These are phyloP conservation scores for Pythium volutum DNA, from an alignment of 352 stramenopile species.

Conservation along the genomic window DNA sequence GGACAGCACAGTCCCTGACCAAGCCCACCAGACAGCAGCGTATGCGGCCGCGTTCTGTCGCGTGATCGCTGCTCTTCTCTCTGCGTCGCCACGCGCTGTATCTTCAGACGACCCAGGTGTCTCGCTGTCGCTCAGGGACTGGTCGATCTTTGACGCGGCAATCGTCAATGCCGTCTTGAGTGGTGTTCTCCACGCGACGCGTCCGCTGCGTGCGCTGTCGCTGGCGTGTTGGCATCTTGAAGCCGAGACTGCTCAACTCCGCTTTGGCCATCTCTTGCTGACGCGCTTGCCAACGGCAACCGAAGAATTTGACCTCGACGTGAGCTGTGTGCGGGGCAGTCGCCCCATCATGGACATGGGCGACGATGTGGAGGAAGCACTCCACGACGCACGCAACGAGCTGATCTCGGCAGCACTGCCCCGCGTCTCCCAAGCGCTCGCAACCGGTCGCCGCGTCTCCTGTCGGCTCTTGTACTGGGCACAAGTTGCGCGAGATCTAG, in stretches of 20 bases:
- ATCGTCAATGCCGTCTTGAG: neutral
- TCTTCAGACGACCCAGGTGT: neutral
- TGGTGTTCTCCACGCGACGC: neutral
- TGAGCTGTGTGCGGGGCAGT: neutral
- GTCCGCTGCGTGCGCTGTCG: neutral
- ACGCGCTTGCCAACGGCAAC: neutral
- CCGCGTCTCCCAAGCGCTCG: neutral
- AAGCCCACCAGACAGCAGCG: neutral
- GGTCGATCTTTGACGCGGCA: neutral
- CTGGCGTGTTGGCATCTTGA: neutral
- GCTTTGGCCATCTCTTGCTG: neutral
- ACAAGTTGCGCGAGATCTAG: neutral
- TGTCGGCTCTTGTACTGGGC: neutral
- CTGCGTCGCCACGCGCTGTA: too few relatives aligned
- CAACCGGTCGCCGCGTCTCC: neutral
- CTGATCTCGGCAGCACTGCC: neutral
- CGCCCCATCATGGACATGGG: neutral
- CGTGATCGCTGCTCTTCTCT: neutral
- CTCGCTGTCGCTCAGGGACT: neutral
- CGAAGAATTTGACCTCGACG: neutral
- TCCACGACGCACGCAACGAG: neutral
- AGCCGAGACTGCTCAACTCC: too few relatives aligned
- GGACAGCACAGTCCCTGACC: neutral
- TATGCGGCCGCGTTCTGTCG: neutral
- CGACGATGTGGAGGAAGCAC: neutral